These are phyloP conservation scores for Xerocomus minutiporus DNA, from an alignment of 1,284 basidiomycete genomes.

Conservation along the genomic window DNA sequence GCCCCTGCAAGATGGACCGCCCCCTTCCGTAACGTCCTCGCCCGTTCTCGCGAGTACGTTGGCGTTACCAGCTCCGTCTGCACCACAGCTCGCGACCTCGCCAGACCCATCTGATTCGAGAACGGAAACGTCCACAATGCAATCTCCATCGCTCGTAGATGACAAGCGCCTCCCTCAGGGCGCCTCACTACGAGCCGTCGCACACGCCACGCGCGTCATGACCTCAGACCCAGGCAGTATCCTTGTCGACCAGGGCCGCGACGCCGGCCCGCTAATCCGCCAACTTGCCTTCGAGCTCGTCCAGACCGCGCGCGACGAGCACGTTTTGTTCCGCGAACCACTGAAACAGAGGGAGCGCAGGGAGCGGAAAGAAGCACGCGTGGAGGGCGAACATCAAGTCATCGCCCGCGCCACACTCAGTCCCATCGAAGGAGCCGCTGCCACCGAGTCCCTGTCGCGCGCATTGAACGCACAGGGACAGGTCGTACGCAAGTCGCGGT, in stretches of 20 bases:
- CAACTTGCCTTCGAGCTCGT: slow-evolving; percentile 70
- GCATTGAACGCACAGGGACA: slow-evolving; percentile 37
- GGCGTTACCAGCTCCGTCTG: slow-evolving; percentile 34
- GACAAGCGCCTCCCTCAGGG: slow-evolving; percentile 46
- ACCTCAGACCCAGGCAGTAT: slow-evolving; percentile 75
- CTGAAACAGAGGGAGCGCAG: slow-evolving; percentile 42
- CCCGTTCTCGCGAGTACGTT: slow-evolving; percentile 38
- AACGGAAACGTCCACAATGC: slow-evolving; percentile 31
- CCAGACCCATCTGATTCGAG: slow-evolving; percentile 20
- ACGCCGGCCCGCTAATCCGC: slow-evolving; percentile 58
- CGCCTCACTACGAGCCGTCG: slow-evolving; percentile 66
- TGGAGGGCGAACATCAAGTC: slow-evolving; percentile 28
- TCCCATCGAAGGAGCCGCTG: slow-evolving; percentile 39
- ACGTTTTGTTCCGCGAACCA: slow-evolving; percentile 51
- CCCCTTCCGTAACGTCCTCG: slow-evolving; percentile 37
- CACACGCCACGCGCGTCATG: slow-evolving; percentile 86
- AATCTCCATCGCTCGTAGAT: slow-evolving; percentile 26
- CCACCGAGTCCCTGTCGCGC: slow-evolving; percentile 42
- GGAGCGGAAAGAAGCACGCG: slow-evolving; percentile 32
- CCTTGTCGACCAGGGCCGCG: slow-evolving; percentile 61
- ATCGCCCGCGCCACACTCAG: slow-evolving; percentile 41
- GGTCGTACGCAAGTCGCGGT: slow-evolving; percentile 36
- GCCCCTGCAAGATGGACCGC: slow-evolving; percentile 10
- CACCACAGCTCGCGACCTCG: slow-evolving; percentile 41
- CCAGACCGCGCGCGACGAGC: slow-evolving; percentile 65